Base-by-base conservation (phyloP, 208 protist species). In the Trypanosoma melophagium region DNA sequence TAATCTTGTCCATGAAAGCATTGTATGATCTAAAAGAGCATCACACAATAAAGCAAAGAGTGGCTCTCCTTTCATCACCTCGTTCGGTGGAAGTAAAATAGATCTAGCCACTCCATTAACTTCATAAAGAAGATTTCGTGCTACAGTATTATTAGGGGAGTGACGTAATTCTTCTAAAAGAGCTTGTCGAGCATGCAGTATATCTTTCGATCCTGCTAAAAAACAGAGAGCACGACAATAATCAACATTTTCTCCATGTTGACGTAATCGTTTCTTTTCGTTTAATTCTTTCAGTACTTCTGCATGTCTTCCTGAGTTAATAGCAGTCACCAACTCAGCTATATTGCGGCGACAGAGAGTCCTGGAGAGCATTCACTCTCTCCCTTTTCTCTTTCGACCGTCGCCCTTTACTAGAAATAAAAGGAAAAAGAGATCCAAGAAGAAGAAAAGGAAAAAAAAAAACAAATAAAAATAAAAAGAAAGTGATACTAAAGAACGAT, bases 1-100 rank as follows among this genome's bases (percentile, higher is more conserved):
- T 2, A 95, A 76, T 4, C 89, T 79, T 38, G 76, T 79, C 89
- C 89, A 95, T 24, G 80, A 76, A 21, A 93, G 78, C 86, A 92
- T 95, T 12, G 86, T 91, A 63, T 86, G 76, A 51, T 95, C 84
- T 25, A 91, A 52, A 3, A 92, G 73, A 3, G 77, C 76, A 47
- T 93, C 86, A 58, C 76, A 87, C n/a, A 92, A 67, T 12, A 88
- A 53, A n/a, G 68, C 67, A 66, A 95, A 95, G 12, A 90, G 76
- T 0, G 89, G 84, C 40, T 89, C 59, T 17, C 51, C 38, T 7
- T 65, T 60, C 53, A 70, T 55, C 13, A 95, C 64, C n/a, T 83
- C 80, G 8, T 53, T 8, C 0, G 84, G 86, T 0, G 83, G 86
- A 28, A 84, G 60, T 5, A 91, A 67, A 49, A 66, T 53, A 0